A percentile compares a stretch with the other conserved stretches of the same genome.
Evolutionary conservation across 352 stramenopile genomes (phyloP).

Genomic region (Phytophthora nicotianae): DNA sequence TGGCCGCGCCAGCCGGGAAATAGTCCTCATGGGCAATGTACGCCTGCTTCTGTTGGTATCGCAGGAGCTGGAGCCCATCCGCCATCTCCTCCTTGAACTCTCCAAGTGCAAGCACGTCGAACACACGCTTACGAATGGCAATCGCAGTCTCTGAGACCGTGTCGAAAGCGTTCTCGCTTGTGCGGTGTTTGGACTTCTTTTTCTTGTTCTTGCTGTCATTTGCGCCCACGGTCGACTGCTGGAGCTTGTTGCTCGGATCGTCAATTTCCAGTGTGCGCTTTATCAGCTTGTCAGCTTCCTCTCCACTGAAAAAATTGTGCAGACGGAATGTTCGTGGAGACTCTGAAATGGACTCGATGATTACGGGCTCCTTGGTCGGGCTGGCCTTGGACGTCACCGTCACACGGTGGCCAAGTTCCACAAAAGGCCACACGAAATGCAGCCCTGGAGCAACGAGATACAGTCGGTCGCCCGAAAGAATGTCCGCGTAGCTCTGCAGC

Average conservation of each 20-base stretch:
- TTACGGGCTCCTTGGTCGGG: slow-evolving; percentile 59
- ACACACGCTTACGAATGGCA: slow-evolving; percentile 84
- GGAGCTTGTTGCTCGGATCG: slow-evolving; percentile 81
- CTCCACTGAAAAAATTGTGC: slow-evolving; percentile 86
- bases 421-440: slow-evolving; percentile 83
- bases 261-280: slow-evolving; percentile 81
- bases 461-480: slow-evolving; percentile 57
- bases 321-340: slow-evolving; percentile 86
- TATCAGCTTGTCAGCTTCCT: slow-evolving; percentile 85
- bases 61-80: slow-evolving; percentile 95
- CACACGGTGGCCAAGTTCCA: slow-evolving; percentile 78
- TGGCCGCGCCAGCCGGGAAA: slow-evolving; percentile 69
- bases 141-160: slow-evolving; percentile 75
- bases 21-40: slow-evolving; percentile 96
- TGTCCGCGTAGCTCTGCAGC: slow-evolving; percentile 58
- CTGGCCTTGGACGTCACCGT: slow-evolving; percentile 54
- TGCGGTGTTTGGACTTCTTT: slow-evolving; percentile 70
- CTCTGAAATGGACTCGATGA: slow-evolving; percentile 81
- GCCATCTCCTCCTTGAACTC: slow-evolving; percentile 91
- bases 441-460: slow-evolving; percentile 78
- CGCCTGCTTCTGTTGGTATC: slow-evolving; percentile 95
- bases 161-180: slow-evolving; percentile 91
- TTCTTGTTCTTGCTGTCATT: slow-evolving; percentile 73
- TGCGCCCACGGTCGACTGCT: slow-evolving; percentile 73
- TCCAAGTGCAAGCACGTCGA: slow-evolving; percentile 91